Evolutionary conservation across 1,284 basidiomycete genomes (phyloP), one percentile per base, ranked within the genome.

Genomic region (Lignosus rhinocerotis): DNA sequence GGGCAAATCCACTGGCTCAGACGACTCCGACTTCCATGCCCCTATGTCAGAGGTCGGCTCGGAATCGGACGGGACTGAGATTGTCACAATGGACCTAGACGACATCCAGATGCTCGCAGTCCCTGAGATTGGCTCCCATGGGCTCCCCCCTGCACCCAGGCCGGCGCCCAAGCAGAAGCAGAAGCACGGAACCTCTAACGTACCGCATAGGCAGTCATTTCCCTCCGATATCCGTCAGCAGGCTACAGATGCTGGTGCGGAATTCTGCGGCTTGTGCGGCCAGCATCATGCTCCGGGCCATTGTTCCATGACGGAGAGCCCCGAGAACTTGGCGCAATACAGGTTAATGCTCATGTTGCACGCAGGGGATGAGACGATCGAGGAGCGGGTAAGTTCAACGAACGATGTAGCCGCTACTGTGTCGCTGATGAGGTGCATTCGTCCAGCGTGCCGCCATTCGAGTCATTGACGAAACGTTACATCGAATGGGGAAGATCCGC

Each of bases 311-410:
- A 82, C 81, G 3, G 78, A 84, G 30, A 79, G 75, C 51, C 82
- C 87, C 6, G 78, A 82, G 57, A 84, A 90, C 67, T 75, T 92
- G 25, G 81, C 81, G 17, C 83, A 88, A 64, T 92, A 84, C 66
- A 80, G 90, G 42, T 77, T 80, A 47, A 84, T 89, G 72, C 72
- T 92, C 39, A 72, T 91, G 56, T 72, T 80, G 31, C 77, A 87
- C 61, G 76, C 80, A 12, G 78, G 80, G 9, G 83, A 86, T 60
- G 90, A 92, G 63, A 75, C 87, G 44, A 78, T 81, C 66, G 83
- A 86, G 68, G 77, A 80, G 50, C 76, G 88, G 64, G 89, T 89
- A 72, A 59, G 79, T 71, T 39, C 46, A 55, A 12, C 14, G 19
- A 41, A 34, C 38, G 19, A 39, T 44, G 42, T 45, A 51, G 42